Base-by-base conservation (phyloP, 139 green algal genomes). In the Coccomyxa sp. region DNA sequence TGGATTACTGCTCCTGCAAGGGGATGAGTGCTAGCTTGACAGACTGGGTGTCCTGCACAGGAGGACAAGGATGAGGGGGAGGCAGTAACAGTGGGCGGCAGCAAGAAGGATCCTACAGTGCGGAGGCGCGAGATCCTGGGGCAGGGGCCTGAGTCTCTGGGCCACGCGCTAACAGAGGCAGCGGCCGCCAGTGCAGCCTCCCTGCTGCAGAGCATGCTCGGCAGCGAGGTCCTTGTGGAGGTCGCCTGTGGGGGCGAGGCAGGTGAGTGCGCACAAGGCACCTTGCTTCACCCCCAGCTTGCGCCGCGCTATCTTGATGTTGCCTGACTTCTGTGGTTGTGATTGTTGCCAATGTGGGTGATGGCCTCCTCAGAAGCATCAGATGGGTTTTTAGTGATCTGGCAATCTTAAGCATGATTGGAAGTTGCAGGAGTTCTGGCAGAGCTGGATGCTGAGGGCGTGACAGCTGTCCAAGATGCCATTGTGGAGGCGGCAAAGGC, bases 121-220 rank as follows among this genome's bases (percentile, higher is more conserved):
- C 80, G 93, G 39, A 78, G 89, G 31, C 74, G 70, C 5, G 93
- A 97, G 88, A 70, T 98, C 76, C 83, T 98, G 36, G 84, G 83
- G 14, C 35, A 68, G 8, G 88, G 89, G 18, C 24, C 39, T 4
- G 84, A 75, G 40, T 88, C 84, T 68, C 82, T 95, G 68, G 86
- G 78, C 3, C 78, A 76, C 0, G 76, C 72, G 44, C 84, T 95
- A 73, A 50, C 84, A 14, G 35, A 55, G 2, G 78, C 78, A 54
- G 82, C 80, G 44, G 55, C 74, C 8, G 77, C 29, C 55, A 68
- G 76, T 9, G 79, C 81, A n/a, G 73, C 34, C 9, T 22, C 54
- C 34, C 76, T 88, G 74, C 71, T 88, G 79, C 55, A 68, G 34
- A 76, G 55, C n/a, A 38, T 40, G 24, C 70, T 44, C 10, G 84